A percentile compares a stretch with the other conserved stretches of the same genome.
Evolutionary conservation across 352 stramenopile genomes (phyloP).

Genomic region (Pythium biforme): DNA sequence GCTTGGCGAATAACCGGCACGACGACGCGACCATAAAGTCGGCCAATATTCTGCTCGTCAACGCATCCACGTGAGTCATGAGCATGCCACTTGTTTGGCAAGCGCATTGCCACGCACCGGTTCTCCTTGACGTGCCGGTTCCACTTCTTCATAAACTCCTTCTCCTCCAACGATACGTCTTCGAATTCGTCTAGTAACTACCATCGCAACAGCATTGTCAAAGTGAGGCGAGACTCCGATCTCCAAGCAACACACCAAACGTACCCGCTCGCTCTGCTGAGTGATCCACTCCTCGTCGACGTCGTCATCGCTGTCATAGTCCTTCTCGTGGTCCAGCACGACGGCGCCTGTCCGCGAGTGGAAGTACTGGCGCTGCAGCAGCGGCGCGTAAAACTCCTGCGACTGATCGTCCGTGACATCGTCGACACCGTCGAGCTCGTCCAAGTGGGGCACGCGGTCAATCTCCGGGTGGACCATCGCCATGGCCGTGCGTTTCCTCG

Average conservation of each 20-base stretch:
- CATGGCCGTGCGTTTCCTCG: conserved; percentile 15
- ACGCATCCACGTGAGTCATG: background rate
- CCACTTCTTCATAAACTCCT: conserved; percentile 91
- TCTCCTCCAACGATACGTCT: conserved; percentile 83
- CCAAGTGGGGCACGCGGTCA: conserved; percentile 35
- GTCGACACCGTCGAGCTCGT: conserved; percentile 62
- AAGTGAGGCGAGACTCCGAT: background rate
- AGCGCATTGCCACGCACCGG: conserved; percentile 33
- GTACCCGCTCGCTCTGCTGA: conserved; percentile 78
- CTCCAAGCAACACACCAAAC: no score
- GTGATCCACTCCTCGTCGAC: conserved; percentile 89
- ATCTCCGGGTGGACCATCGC: conserved; percentile 16
- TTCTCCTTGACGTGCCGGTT: conserved; percentile 84
- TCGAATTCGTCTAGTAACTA: conserved; percentile 87
- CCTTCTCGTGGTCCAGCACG: conserved; percentile 78
- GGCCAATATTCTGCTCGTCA: conserved; percentile 56
- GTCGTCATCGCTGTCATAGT: conserved; percentile 88
- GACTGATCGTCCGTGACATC: conserved; percentile 64
- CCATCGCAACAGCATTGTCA: no score
- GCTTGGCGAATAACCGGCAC: conserved; percentile 83
- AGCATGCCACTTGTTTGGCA: background rate
- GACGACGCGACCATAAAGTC: conserved; percentile 87
- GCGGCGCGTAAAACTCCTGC: conserved; percentile 66
- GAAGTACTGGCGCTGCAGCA: conserved; percentile 86
- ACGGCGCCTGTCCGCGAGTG: conserved; percentile 83